phyloP scores from a whole-genome alignment of 1,284 basidiomycete species.

The Boletus subluridellus region DNA sequence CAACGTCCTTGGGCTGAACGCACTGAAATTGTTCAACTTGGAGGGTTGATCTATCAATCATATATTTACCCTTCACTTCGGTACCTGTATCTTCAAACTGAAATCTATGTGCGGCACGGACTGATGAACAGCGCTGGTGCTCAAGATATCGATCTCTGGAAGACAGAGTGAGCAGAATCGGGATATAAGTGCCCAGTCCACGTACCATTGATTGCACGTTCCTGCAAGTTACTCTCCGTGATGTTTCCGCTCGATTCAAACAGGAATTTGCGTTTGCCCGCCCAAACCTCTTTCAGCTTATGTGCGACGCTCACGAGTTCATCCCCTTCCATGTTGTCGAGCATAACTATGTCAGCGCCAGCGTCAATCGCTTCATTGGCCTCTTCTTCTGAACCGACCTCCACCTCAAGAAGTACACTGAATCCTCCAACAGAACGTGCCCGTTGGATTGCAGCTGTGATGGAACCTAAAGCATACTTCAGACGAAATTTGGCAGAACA shows the following conservation, averaged over 20 bases:
- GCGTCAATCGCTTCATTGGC: slow-evolving; percentile 95
- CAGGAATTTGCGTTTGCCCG: slow-evolving; percentile 75
- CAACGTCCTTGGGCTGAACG: slow-evolving; percentile 68
- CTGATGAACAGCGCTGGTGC: slow-evolving; percentile 90
- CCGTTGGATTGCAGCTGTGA: slow-evolving; percentile 81
- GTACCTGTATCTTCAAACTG: slow-evolving; percentile 85
- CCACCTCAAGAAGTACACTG: slow-evolving; percentile 90
- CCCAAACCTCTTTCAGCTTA: slow-evolving; percentile 73
- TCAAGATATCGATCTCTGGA: slow-evolving; percentile 90
- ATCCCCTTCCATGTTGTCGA: slow-evolving; percentile 89
- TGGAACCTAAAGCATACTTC: slow-evolving; percentile 62
- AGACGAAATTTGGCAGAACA: neutral
- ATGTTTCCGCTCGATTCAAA: slow-evolving; percentile 93
- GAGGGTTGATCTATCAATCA: slow-evolving; percentile 17
- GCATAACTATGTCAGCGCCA: slow-evolving; percentile 96
- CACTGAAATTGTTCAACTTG: slow-evolving; percentile 62
- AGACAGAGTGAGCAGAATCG: slow-evolving; percentile 3
- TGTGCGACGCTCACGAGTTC: slow-evolving; percentile 67
- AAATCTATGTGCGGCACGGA: slow-evolving; percentile 91
- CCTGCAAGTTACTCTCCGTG: slow-evolving; percentile 76
- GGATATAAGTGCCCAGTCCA: slow-evolving; percentile 3
- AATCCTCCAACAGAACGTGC: slow-evolving; percentile 92
- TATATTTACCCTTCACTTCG: slow-evolving; percentile 30
- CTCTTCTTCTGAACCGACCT: slow-evolving; percentile 85
- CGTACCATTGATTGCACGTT: slow-evolving; percentile 72